Conservation (phyloP, 2,329 filamentous ascomycete species). For the Diaporthe sp. region DNA sequence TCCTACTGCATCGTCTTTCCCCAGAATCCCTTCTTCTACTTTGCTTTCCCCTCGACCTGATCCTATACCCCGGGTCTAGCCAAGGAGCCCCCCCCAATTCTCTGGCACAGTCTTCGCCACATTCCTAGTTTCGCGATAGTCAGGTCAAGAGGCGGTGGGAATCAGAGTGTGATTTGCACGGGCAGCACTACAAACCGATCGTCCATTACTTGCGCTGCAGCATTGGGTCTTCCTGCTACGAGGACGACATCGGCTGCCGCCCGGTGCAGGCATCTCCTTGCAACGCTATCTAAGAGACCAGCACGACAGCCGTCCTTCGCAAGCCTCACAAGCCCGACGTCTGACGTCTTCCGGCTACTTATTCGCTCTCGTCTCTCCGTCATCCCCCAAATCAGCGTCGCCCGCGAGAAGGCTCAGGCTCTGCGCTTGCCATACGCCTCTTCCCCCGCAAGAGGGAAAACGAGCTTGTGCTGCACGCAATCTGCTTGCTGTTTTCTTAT, state of each 20-base stretch:
- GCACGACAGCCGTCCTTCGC: slow-evolving; percentile 36
- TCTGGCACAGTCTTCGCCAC: background rate
- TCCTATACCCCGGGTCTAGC: background rate
- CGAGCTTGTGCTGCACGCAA: slow-evolving; percentile 36
- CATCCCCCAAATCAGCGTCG: slow-evolving; percentile 26
- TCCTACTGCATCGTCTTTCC: slow-evolving; percentile 20
- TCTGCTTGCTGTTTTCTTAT: slow-evolving; percentile 35
- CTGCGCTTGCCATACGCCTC: slow-evolving; percentile 31
- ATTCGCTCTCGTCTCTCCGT: slow-evolving; percentile 25
- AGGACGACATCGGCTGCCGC: slow-evolving; percentile 34
- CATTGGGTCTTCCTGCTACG: background rate
- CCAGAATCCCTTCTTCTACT: slow-evolving; percentile 18
- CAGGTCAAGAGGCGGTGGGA: slow-evolving; percentile 32
- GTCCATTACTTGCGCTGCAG: slow-evolving; percentile 31
- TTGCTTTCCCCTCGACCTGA: slow-evolving; percentile 4
- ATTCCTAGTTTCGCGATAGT: slow-evolving; percentile 10
- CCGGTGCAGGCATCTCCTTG: slow-evolving; percentile 41
- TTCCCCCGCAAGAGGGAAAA: slow-evolving; percentile 26
- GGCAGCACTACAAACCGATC: slow-evolving; percentile 19
- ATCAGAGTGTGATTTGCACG: slow-evolving; percentile 34
- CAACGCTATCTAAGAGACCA: slow-evolving; percentile 35
- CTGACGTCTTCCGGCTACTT: slow-evolving; percentile 39
- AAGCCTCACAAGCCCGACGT: slow-evolving; percentile 38
- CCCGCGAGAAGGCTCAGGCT: slow-evolving; percentile 9
- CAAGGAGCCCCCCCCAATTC: background rate